Evolutionary conservation across 805 yeast species (phyloP), one percentile per base, ranked within the genome.

Genomic region (Cyberlindnera suaveolens): DNA sequence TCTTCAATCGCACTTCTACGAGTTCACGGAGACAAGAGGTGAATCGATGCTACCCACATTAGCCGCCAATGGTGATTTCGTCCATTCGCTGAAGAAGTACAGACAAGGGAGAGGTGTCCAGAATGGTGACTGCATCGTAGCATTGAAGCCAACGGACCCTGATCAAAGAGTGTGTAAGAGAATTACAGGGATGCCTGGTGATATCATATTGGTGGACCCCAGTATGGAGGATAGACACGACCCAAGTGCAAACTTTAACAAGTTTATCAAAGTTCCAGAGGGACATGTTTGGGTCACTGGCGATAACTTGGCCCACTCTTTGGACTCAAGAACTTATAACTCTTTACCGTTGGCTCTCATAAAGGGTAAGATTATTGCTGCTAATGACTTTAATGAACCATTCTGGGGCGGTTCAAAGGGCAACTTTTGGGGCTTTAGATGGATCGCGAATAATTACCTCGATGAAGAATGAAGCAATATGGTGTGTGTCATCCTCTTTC

Each of bases 271-370:
- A 43, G 90, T 93, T 0, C 99, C 99, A 1, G 78, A 81, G 51
- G 99, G 99, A 3, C 99, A 93, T 63, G 85, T 87, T 38, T 93
- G 98, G 98, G 82, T 90, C 3, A 88, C 97, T 0, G 99, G 99
- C 2, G 99, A 93, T 58, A 93, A 93, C 58, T 64, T 91, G 44
- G 75, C 87, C 23, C 88, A 82, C 51, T 86, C 96, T 17, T 67
- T 90, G 38, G 99, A 93, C 56, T 87, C 96, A 5, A 70, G 99
- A 51, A 78, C 87, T 0, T 93, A 93, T 59, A 85, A 90, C 32
- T 87, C 82, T n/a, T 66, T 93, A 31, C 98, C 99, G 2, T 70
- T 88, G 80, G 98, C 82, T 0, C 66, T 93, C 33, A 80, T 93
- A 3, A 80, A 81, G 52, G 99, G 98, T 1, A 90, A 87, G 57